Base-by-base conservation (phyloP, 495 filamentous ascomycete species). In the Aspergillus haitiensis region DNA sequence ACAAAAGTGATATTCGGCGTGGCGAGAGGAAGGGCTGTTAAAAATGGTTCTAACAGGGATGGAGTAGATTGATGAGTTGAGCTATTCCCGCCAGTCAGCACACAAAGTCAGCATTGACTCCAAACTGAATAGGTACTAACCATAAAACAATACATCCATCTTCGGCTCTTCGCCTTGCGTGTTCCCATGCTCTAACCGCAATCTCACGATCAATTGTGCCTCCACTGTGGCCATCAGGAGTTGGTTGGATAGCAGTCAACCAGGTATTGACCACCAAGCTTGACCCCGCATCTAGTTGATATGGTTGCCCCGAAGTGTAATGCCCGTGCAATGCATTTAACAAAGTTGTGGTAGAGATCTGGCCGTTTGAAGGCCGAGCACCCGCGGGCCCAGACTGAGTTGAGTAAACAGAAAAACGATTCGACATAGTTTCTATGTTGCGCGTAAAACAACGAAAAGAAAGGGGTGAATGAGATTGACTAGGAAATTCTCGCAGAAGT, bases 181-280 rank as follows among this genome's bases (percentile, higher is more conserved):
- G 94, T 75, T 98, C 94, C 94, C 94, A 98, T 32, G 92, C 94
- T 67, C 91, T 83, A 13, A 85, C 79, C 2, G 89, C 91, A 55
- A 98, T 67, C 21, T 90, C 86, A 55, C 81, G 76, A 67, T 98
- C 94, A 39, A 97, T 82, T 0, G 87, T 89, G 21, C 90, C 91
- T 31, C 90, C 91, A 39, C 75, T 75, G 12, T 80, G 81, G 32
- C 88, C 90, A 65, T 90, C 86, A 0, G 81, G 80, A 48, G 84
- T 82, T 5, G 79, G 71, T 62, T 86, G 86, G 10, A 84, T 79
- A 7, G 90, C 90, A 3, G 88, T 95, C 27, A 92, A 81, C 91
- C 92, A 97, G 60, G 93, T 95, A 74, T 97, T 98, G 55, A 98
- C 93, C 0, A 93, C 95, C 51, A 97, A 68, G 66, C 91, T 96